These are phyloP conservation scores for Triticum aestivum DNA, from an alignment of 176 grass and related monocot genomes.

Conservation along the genomic window IWGSC_CS_RefSeq_v2.1 NC_057794.1:349470321-349470820, in stretches of 20 bases:
- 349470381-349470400: not conserved
- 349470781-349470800: not conserved
- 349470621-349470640: constrained; percentile 44
- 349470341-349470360: constrained; percentile 57
- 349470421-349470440: not conserved
- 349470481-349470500: not conserved
- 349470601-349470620: constrained; percentile 71
- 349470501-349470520: constrained; percentile 54
- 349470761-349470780: not conserved
- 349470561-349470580: constrained; percentile 63
- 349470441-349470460: not conserved
- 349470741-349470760: not conserved
- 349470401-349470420: not conserved
- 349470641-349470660: constrained; percentile 48
- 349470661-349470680: constrained; percentile 47
- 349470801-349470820: constrained; percentile 71
- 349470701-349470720: not conserved
- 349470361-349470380: constrained; percentile 55
- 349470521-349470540: constrained; percentile 33
- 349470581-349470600: constrained; percentile 66
- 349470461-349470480: not conserved
- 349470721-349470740: not conserved
- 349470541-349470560: constrained; percentile 45
- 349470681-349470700: not conserved
- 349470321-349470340: constrained; percentile 59